Evolutionary conservation across 345 rosid genomes (phyloP).

Genomic region (Acer negundo): DNA sequence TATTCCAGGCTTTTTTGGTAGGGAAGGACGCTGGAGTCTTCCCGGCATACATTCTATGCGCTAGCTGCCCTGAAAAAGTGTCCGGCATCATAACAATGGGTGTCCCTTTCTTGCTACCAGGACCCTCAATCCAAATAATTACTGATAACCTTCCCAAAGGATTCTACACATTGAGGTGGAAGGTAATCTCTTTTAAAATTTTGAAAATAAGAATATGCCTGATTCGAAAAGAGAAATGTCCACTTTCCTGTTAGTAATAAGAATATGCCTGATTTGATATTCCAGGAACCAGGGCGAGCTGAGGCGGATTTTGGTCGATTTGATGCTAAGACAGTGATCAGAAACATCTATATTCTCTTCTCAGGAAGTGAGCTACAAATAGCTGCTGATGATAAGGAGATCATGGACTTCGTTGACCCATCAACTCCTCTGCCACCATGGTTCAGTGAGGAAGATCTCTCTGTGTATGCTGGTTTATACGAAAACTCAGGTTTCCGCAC

Average conservation of each 20-base stretch:
- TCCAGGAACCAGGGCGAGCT: conserved; percentile 48
- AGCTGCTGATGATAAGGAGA: conserved; percentile 45
- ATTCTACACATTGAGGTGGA: conserved; percentile 44
- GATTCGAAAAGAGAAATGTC: no score
- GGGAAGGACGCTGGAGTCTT: conserved; percentile 51
- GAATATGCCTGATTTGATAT: background rate
- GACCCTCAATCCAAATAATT: conserved; percentile 9
- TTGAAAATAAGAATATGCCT: no score
- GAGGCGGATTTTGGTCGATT: conserved; percentile 53
- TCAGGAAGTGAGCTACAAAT: conserved; percentile 35
- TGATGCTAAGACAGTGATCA: conserved; percentile 46
- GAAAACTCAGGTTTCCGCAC: conserved; percentile 47
- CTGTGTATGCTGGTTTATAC: conserved; percentile 44
- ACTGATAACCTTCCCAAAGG: conserved; percentile 36
- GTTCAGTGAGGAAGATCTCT: conserved; percentile 51
- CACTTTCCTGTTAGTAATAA: background rate
- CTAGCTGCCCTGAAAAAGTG: conserved; percentile 35
- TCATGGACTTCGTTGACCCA: conserved; percentile 54
- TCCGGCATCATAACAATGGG: conserved; percentile 39
- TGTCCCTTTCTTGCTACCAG: conserved; percentile 39
- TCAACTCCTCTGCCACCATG: conserved; percentile 49
- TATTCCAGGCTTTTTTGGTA: conserved; percentile 37
- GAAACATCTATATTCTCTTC: conserved; percentile 50
- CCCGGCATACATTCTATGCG: conserved; percentile 26
- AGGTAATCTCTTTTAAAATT: conserved; percentile 22